A percentile compares a stretch with the other conserved stretches of the same genome.
These are phyloP conservation scores for Kalmanozyma brasiliensis DNA, from an alignment of 1,284 basidiomycete species.

Conservation along the genomic window DNA sequence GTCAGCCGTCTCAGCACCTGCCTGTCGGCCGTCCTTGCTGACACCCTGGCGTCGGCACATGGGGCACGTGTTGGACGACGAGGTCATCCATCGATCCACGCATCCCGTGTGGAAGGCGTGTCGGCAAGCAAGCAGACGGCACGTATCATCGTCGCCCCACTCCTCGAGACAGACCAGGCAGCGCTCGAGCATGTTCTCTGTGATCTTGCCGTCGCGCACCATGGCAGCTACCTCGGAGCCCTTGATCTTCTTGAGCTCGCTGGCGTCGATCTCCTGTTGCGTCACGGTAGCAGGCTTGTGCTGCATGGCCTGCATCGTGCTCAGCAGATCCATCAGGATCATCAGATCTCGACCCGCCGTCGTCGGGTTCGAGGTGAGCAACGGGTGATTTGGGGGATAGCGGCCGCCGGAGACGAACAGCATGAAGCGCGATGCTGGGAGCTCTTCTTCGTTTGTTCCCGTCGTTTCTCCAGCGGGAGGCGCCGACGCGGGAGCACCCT, in stretches of 20 bases:
- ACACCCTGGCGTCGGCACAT: conserved; percentile 56
- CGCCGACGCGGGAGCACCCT: conserved; percentile 11
- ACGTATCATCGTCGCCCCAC: conserved; percentile 60
- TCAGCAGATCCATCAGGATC: conserved; percentile 64
- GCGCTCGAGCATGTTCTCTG: conserved; percentile 63
- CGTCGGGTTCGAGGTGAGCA: conserved; percentile 54
- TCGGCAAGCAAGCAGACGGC: conserved; percentile 55
- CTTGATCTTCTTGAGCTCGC: conserved; percentile 45
- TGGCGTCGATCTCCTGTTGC: conserved; percentile 57
- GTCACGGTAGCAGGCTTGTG: conserved; percentile 58
- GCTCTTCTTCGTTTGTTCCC: conserved; percentile 17
- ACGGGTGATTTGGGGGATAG: conserved; percentile 60
- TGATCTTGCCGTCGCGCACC: conserved; percentile 43
- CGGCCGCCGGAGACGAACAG: conserved; percentile 65
- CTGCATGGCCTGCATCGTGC: conserved; percentile 58
- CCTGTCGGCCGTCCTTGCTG: conserved; percentile 39
- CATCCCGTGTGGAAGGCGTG: conserved; percentile 62
- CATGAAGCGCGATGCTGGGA: conserved; percentile 58
- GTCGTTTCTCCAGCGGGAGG: neutral
- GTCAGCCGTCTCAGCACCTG: conserved; percentile 45
- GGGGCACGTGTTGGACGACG: conserved; percentile 59
- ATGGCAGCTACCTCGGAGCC: conserved; percentile 42
- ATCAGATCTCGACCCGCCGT: conserved; percentile 63
- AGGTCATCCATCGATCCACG: conserved; percentile 58
- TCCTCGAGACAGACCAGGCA: conserved; percentile 65